A percentile compares a stretch with the other conserved stretches of the same genome.
These are phyloP conservation scores for Penicillium macrosclerotiorum DNA, from an alignment of 495 filamentous ascomycete species.

Conservation along the genomic window DNA sequence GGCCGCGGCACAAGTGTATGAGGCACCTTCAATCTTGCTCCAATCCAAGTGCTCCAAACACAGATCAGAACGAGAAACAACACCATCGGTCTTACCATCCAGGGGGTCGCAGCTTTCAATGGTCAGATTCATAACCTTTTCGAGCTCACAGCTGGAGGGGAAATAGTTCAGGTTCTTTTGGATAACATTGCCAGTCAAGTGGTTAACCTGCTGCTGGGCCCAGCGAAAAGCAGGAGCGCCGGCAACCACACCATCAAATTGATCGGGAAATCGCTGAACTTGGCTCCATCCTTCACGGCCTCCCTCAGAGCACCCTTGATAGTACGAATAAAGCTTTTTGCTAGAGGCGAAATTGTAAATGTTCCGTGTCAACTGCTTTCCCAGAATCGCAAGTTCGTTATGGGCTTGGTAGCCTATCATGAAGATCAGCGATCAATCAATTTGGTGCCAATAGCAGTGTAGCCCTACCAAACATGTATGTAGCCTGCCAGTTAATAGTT, in stretches of 20 bases:
- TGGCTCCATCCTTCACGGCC: constrained; percentile 51
- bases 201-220: constrained; percentile 44
- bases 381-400: constrained; percentile 29
- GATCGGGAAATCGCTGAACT: constrained; percentile 44
- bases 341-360: constrained; percentile 26
- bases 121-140: constrained; percentile 41
- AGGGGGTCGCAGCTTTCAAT: constrained; percentile 48
- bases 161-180: constrained; percentile 38
- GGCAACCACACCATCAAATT: constrained; percentile 46
- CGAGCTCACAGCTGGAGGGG: constrained; percentile 44
- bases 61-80: constrained; percentile 48
- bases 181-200: constrained; percentile 40
- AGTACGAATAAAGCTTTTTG: constrained; percentile 51
- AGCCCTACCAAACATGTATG: constrained; percentile 51
- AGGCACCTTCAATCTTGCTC: constrained; percentile 34
- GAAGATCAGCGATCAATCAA: no score
- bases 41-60: constrained; percentile 43
- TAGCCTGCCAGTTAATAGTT: constrained; percentile 40
- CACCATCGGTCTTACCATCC: constrained; percentile 49
- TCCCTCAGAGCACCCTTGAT: constrained; percentile 53
- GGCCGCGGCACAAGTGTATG: constrained; percentile 43
- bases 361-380: constrained; percentile 37
- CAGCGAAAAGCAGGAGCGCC: constrained; percentile 51
- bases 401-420: constrained; percentile 40
- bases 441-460: no score